Evolutionary conservation across 1,284 basidiomycete genomes (phyloP).

Genomic region (Irpex sp.): DNA sequence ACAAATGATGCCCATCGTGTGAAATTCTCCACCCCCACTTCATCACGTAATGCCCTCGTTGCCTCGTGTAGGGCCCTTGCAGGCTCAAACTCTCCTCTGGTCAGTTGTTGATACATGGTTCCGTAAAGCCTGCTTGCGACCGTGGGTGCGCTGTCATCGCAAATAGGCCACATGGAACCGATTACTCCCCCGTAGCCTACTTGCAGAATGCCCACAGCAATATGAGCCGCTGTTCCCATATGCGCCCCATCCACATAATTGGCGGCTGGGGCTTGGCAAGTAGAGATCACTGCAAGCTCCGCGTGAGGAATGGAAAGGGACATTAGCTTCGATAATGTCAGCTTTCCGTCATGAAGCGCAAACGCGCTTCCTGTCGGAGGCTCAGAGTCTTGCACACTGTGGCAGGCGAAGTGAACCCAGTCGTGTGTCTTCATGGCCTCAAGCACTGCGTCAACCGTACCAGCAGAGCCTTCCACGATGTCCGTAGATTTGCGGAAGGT

Average conservation of each 20-base stretch:
- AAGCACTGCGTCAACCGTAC: neutral
- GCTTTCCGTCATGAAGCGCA: neutral
- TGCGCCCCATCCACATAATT: slow-evolving; percentile 15
- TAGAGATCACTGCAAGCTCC: neutral
- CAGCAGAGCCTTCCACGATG: neutral
- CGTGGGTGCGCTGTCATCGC: slow-evolving; percentile 2
- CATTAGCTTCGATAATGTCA: neutral
- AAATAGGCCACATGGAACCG: slow-evolving; percentile 20
- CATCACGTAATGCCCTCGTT: neutral
- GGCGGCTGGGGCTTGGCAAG: neutral
- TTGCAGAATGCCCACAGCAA: slow-evolving; percentile 20
- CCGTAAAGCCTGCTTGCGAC: slow-evolving; percentile 14
- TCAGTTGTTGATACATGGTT: neutral
- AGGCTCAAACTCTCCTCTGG: neutral
- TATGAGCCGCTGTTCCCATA: slow-evolving; percentile 13
- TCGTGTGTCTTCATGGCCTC: neutral
- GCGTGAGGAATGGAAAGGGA: neutral
- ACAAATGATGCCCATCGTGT: neutral
- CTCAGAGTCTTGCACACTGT: neutral
- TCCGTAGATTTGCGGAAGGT: neutral
- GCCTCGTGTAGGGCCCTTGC: neutral
- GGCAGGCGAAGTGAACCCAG: neutral
- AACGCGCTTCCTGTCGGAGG: neutral
- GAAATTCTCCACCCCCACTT: neutral
- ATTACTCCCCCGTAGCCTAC: slow-evolving; percentile 13